A percentile compares a stretch with the other conserved stretches of the same genome.
These are phyloP conservation scores for Mycocentrospora acerina DNA, from an alignment of 2,329 filamentous ascomycete genomes.

Conservation along the genomic window DNA sequence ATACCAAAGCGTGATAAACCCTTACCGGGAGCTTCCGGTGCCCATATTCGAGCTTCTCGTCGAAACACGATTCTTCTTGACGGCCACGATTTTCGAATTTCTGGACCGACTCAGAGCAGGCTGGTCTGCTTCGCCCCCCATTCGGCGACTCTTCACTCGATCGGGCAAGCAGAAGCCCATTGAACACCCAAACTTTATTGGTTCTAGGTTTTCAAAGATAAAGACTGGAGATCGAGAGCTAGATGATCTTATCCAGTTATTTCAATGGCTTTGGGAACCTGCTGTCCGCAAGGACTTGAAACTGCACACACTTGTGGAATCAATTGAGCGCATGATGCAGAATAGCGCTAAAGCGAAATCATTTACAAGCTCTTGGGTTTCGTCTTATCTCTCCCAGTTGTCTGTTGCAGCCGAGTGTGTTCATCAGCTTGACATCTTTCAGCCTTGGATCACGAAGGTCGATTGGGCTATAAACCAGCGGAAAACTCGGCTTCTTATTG, in stretches of 20 bases:
- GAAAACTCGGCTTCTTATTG: neutral
- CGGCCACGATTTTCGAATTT: neutral
- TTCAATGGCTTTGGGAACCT: slow-evolving; percentile 30
- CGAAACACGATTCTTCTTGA: neutral
- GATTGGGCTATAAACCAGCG: slow-evolving; percentile 19
- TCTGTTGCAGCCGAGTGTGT: slow-evolving; percentile 50
- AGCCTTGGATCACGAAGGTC: slow-evolving; percentile 51
- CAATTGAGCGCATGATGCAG: neutral
- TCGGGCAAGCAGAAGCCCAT: too few species aligned
- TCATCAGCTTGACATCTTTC: slow-evolving; percentile 49
- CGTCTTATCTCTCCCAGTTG: slow-evolving; percentile 46
- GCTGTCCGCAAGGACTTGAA: slow-evolving; percentile 49
- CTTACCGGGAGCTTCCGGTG: neutral
- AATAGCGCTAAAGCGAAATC: slow-evolving; percentile 37
- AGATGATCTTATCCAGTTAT: neutral
- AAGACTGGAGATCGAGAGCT: neutral
- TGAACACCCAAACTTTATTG: too few species aligned
- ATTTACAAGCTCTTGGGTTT: slow-evolving; percentile 44
- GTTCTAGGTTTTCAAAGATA: too few species aligned
- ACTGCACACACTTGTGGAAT: slow-evolving; percentile 43
- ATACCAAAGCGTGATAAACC: neutral
- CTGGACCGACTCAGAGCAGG: neutral
- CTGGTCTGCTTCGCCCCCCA: neutral
- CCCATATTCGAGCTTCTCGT: slow-evolving; percentile 1
- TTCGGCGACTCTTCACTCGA: too few species aligned